A percentile compares a stretch with the other conserved stretches of the same genome.
phyloP scores from a whole-genome alignment of 1,139 yeast genomes.

The Sugiyamaella xylanicola region DNA sequence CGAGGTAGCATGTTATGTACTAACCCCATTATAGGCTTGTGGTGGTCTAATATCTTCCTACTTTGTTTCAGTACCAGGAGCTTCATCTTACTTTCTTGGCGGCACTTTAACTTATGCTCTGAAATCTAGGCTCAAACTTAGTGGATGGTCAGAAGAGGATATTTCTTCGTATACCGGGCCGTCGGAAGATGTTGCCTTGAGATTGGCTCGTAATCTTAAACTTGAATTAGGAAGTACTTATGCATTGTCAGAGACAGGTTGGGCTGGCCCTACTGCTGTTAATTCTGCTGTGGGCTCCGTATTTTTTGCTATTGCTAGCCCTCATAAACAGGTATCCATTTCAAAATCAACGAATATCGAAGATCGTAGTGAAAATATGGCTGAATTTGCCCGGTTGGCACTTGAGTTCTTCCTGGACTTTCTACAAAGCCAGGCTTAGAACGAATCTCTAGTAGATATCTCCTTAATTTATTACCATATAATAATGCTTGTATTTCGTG shows the following conservation, averaged over 20 bases:
- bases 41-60: constrained; percentile 85
- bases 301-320: constrained; percentile 71
- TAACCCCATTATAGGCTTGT: constrained; percentile 53
- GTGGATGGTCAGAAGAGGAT: constrained; percentile 78
- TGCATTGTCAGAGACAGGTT: constrained; percentile 82
- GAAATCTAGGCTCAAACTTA: constrained; percentile 67
- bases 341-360: constrained; percentile 49
- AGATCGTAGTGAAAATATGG: constrained; percentile 71
- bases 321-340: constrained; percentile 53
- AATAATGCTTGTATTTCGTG: background rate
- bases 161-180: constrained; percentile 72
- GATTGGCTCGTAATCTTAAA: constrained; percentile 75
- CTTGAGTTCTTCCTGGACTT: constrained; percentile 55
- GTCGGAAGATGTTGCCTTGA: constrained; percentile 69
- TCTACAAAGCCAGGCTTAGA: constrained; percentile 18
- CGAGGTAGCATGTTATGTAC: background rate
- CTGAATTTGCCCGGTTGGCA: constrained; percentile 68
- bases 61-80: constrained; percentile 80
- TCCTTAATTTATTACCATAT: background rate
- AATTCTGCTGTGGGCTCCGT: constrained; percentile 58
- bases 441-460: background rate
- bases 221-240: constrained; percentile 82
- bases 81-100: constrained; percentile 79
- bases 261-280: constrained; percentile 70
- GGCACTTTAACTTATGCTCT: constrained; percentile 79